Evolutionary conservation across 2,329 filamentous ascomycete genomes (phyloP).

Genomic region (Hypoxylon sp.): DNA sequence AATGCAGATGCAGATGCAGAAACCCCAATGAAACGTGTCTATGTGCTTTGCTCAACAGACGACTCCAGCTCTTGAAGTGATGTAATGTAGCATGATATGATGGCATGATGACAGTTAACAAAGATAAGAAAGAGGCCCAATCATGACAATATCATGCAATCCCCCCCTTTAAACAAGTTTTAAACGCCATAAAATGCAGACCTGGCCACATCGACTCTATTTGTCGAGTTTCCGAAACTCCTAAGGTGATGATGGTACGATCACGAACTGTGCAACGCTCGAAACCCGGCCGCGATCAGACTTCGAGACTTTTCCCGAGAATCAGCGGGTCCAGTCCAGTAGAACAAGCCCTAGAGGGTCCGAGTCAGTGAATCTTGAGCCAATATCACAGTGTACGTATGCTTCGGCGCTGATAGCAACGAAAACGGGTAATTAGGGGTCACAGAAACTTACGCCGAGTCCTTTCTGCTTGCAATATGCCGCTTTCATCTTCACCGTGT

Average conservation of each 20-base stretch:
- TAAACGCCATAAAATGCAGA: conserved; percentile 35
- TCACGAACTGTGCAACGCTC: conserved; percentile 65
- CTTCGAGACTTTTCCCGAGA: conserved; percentile 69
- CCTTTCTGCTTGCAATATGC: conserved; percentile 77
- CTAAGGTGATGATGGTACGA: background rate
- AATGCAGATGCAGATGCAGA: conserved; percentile 12
- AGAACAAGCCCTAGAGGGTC: conserved; percentile 76
- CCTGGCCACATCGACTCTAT: conserved; percentile 28
- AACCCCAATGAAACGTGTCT: conserved; percentile 4
- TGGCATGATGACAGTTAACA: background rate
- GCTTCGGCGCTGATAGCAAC: too few species aligned
- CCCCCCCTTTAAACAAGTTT: background rate
- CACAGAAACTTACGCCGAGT: conserved; percentile 67
- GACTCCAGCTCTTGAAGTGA: conserved; percentile 19
- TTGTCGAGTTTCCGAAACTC: conserved; percentile 1
- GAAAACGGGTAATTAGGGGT: conserved; percentile 21
- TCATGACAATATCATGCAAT: conserved; percentile 16
- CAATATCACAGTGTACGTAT: background rate
- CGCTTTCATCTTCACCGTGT: conserved; percentile 82
- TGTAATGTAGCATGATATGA: conserved; percentile 11
- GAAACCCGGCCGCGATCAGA: conserved; percentile 70
- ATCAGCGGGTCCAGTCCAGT: conserved; percentile 84
- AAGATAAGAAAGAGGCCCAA: conserved; percentile 6
- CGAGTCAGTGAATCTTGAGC: conserved; percentile 14
- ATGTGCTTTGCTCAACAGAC: background rate